Base-by-base conservation (phyloP, 495 filamentous ascomycete species). In the Trichoderma virens region DNA sequence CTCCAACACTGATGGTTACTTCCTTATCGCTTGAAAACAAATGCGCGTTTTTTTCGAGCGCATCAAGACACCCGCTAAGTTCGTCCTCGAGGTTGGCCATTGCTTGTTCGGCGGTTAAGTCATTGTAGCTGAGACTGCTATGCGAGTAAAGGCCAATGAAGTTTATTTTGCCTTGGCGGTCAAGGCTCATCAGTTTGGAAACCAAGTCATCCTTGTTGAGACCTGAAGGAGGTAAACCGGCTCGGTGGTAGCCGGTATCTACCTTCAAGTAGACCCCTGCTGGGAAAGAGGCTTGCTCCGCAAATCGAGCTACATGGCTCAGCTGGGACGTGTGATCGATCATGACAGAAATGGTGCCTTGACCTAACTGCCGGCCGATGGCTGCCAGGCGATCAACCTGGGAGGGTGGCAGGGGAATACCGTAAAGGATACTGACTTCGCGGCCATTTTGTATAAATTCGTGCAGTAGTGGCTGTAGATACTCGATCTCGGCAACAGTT, bases 101-200 rank as follows among this genome's bases (percentile, higher is more conserved):
- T 7, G 89, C 87, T 32, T 69, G 69, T 70, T 72, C 74, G 59
- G 83, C 79, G 5, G 72, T 69, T 8, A 81, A 75, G 0, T 76
- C 76, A 34, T 73, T 79, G 72, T 96, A 95, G 39, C 85, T 89
- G 64, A 90, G 83, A 5, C 91, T 90, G 5, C 86, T 87, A 71
- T 95, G 91, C n/a, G 81, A 84, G 73, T 95, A 96, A 20, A 93
- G 70, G 1, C 91, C 91, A n/a, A 82, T 71, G 5, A 94, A 73
- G 0, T 69, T 66, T 8, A 75, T 74, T 1, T 79, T 76, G 5
- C 77, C 75, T 16, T 63, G 65, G 0, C 87, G 70, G n/a, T 28
- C 59, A 34, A 28, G 27, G 9, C 4, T 14, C n/a, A 34, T 32
- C 2, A 83, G 71, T 31, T 75, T 78, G 43, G 78, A 70, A 34